Conservation (phyloP, 208 protist genomes). For the Crithidia thermophila region DNA sequence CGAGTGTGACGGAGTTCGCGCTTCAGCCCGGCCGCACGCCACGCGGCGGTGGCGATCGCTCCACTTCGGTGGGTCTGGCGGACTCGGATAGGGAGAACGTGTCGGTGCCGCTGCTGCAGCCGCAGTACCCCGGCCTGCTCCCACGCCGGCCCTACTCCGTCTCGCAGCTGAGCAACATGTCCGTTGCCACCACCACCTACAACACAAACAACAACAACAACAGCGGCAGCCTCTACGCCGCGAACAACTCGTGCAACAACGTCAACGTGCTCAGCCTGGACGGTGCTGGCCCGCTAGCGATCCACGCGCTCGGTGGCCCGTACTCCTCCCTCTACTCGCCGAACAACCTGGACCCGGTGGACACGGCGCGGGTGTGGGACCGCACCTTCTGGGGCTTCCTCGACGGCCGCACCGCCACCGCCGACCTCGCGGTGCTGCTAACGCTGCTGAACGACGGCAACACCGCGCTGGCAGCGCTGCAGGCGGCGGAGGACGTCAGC, state of each 20-base stretch:
- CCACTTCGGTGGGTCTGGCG: neutral
- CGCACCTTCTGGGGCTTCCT: slow-evolving; percentile 48
- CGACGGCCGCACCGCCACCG: slow-evolving; percentile 34
- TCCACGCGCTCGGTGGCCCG: neutral
- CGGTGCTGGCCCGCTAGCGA: slow-evolving; percentile 1
- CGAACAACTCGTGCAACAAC: neutral
- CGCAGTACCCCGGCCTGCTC: neutral
- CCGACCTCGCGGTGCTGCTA: slow-evolving; percentile 38
- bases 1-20: slow-evolving; percentile 5
- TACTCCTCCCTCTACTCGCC: slow-evolving; percentile 5
- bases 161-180: neutral
- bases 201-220: neutral
- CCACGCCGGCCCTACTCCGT: neutral
- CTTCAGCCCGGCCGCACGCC: slow-evolving; percentile 6
- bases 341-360: slow-evolving; percentile 25
- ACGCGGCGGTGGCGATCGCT: neutral
- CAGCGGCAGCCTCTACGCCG: slow-evolving; percentile 7
- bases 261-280: slow-evolving; percentile 8
- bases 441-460: slow-evolving; percentile 21
- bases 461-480: slow-evolving; percentile 10
- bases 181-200: neutral
- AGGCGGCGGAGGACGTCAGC: neutral
- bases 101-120: neutral
- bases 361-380: slow-evolving; percentile 40
- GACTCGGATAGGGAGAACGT: neutral